A percentile compares a stretch with the other conserved stretches of the same genome.
These are phyloP conservation scores for Paraphoma chrysanthemicola DNA, from an alignment of 2,329 filamentous ascomycete genomes.

Conservation along the genomic window DNA sequence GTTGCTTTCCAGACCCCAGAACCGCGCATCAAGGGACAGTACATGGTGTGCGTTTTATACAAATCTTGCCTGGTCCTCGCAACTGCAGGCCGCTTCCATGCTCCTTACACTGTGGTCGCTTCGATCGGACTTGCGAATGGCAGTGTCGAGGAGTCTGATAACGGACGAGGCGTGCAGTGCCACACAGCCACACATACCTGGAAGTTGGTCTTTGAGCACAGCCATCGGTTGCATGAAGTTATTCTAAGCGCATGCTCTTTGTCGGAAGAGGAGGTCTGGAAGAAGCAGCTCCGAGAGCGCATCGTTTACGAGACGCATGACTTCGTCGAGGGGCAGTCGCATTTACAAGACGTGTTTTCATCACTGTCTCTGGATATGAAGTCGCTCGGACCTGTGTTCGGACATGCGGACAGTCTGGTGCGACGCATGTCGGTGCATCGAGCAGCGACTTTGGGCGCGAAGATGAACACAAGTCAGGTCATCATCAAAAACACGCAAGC, in stretches of 20 bases:
- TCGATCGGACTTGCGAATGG: constrained; percentile 73
- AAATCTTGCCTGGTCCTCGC: constrained; percentile 80
- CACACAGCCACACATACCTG: constrained; percentile 86
- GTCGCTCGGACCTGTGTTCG: constrained; percentile 76
- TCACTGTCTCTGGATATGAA: constrained; percentile 75
- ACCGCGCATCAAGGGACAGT: constrained; percentile 71
- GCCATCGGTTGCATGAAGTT: constrained; percentile 80
- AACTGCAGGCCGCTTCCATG: constrained; percentile 67
- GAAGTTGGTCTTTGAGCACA: constrained; percentile 86
- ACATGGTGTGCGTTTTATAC: constrained; percentile 88
- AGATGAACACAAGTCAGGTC: constrained; percentile 73
- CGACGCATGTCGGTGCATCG: constrained; percentile 80
- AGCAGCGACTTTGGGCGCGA: constrained; percentile 75
- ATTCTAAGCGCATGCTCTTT: constrained; percentile 86
- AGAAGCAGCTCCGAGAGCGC: constrained; percentile 66
- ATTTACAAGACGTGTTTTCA: constrained; percentile 61
- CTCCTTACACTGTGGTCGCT: constrained; percentile 75
- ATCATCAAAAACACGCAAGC: constrained; percentile 86
- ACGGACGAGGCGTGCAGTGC: constrained; percentile 86
- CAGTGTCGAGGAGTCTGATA: constrained; percentile 75
- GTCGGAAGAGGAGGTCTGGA: constrained; percentile 83
- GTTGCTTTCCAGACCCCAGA: constrained; percentile 79
- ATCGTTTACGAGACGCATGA: constrained; percentile 60
- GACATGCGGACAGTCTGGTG: constrained; percentile 70
- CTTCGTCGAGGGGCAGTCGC: constrained; percentile 56